Evolutionary conservation across 768 basidiomycete species (phyloP).

Genomic region (Boletus subcaerulescens): DNA sequence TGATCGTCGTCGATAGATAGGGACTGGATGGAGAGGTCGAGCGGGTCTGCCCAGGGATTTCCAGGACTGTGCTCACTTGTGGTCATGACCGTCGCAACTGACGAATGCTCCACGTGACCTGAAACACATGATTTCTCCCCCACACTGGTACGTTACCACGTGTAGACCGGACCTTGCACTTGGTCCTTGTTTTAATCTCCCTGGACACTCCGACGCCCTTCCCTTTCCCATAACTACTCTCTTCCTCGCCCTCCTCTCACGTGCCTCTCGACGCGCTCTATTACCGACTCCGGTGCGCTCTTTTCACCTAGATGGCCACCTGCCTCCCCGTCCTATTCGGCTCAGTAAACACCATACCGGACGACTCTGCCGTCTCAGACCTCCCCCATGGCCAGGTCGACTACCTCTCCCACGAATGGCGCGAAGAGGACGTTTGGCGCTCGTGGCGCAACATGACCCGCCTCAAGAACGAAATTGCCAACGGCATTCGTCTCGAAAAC

Average conservation of each 20-base stretch:
- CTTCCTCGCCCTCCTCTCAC: neutral
- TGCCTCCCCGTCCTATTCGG: conserved; percentile 70
- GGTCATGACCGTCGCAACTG: neutral
- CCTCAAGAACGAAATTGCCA: conserved; percentile 97
- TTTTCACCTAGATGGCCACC: conserved; percentile 46
- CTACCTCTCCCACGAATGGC: conserved; percentile 97
- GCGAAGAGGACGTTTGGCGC: conserved; percentile 97
- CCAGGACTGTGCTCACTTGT: too few species aligned
- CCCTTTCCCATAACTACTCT: neutral
- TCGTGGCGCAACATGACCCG: conserved; percentile 99
- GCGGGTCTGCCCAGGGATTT: too few species aligned
- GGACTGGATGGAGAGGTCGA: too few species aligned
- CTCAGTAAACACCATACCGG: conserved; percentile 60
- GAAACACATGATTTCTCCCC: neutral
- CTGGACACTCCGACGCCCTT: conserved; percentile 8
- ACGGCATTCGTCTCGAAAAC: conserved; percentile 93
- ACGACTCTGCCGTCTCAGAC: conserved; percentile 80
- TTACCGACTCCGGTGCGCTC: too few species aligned
- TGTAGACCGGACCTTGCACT: conserved; percentile 4
- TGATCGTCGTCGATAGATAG: neutral
- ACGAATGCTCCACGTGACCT: neutral
- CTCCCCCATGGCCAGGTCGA: conserved; percentile 92
- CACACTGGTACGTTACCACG: neutral
- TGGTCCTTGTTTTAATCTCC: conserved; percentile 13
- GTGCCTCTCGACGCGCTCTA: neutral